Evolutionary conservation across 352 stramenopile species (phyloP).

Genomic region (Phytopythium kandeliae): DNA sequence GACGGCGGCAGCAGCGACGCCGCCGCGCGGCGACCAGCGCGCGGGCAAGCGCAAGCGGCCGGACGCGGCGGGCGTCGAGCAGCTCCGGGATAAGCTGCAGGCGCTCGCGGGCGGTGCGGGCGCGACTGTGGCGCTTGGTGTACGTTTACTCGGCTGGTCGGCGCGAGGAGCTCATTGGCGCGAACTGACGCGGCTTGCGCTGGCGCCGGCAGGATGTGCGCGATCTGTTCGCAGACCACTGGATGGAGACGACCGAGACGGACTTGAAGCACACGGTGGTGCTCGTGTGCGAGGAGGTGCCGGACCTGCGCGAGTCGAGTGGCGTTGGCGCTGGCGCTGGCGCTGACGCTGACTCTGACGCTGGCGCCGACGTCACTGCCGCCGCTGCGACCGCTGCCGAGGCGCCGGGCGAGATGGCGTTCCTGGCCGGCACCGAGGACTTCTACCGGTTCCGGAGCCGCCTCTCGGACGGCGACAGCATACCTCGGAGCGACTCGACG

Average conservation of each 20-base stretch:
- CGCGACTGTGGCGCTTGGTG: constrained; percentile 34
- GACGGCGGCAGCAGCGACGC: constrained; percentile 27
- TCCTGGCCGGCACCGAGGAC: constrained; percentile 29
- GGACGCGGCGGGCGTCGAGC: constrained; percentile 12
- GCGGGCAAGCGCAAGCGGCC: constrained; percentile 21
- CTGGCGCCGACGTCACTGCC: neutral
- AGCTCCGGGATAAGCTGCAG: constrained; percentile 30
- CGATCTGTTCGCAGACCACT: constrained; percentile 56
- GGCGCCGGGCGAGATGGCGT: constrained; percentile 9
- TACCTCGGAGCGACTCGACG: constrained; percentile 66
- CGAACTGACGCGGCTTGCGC: neutral
- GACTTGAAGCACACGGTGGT: constrained; percentile 65
- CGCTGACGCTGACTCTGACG: no score
- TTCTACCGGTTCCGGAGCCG: constrained; percentile 42
- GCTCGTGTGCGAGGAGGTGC: constrained; percentile 66
- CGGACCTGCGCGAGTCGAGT: constrained; percentile 25
- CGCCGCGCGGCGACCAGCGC: neutral
- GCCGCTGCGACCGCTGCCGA: constrained; percentile 1
- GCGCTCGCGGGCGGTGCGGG: constrained; percentile 28
- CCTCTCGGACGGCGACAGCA: constrained; percentile 69
- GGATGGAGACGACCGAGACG: constrained; percentile 47
- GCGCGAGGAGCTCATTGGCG: no score
- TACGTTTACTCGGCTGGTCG: no score
- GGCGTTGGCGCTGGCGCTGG: no score
- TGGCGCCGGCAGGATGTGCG: constrained; percentile 45